Conservation (phyloP, 1,284 basidiomycete species). For the Ustilago trichophora region DNA sequence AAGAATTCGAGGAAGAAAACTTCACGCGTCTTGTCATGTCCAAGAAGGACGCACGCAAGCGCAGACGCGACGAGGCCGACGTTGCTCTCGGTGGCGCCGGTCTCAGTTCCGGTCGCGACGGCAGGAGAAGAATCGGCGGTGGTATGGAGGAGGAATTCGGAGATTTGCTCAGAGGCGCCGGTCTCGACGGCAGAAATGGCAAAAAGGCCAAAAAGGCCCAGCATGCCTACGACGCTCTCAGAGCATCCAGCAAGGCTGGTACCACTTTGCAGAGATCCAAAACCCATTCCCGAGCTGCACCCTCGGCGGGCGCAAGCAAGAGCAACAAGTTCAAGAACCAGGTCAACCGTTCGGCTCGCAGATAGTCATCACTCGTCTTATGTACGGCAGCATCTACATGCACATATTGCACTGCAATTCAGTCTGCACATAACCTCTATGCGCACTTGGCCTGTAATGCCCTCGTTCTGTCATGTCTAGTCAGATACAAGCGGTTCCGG, state of each 20-base stretch:
- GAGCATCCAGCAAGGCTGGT: constrained; percentile 28
- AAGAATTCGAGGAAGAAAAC: constrained; percentile 94
- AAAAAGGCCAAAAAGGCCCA: constrained; percentile 51
- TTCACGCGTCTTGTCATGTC: constrained; percentile 90
- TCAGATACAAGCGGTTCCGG: too few species aligned
- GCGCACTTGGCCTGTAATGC: too few species aligned
- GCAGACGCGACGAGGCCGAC: constrained; percentile 87
- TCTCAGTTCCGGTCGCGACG: constrained; percentile 47
- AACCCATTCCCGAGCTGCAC: not conserved
- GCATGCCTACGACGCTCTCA: constrained; percentile 33
- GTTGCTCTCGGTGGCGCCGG: constrained; percentile 79
- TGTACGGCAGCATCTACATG: not conserved
- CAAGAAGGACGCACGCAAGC: constrained; percentile 83
- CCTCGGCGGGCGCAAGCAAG: constrained; percentile 1
- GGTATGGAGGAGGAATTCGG: constrained; percentile 66
- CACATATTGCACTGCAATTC: not conserved
- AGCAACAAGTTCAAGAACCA: constrained; percentile 39
- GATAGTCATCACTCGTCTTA: not conserved
- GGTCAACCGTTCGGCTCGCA: constrained; percentile 25
- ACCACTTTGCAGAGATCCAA: constrained; percentile 36
- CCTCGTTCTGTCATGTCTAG: too few species aligned
- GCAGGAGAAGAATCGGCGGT: constrained; percentile 57
- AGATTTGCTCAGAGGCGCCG: constrained; percentile 55
- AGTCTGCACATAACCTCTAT: too few species aligned
- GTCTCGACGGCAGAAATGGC: constrained; percentile 37